phyloP scores from a whole-genome alignment of 2,329 filamentous ascomycete genomes.

The Botryotinia convoluta region DNA sequence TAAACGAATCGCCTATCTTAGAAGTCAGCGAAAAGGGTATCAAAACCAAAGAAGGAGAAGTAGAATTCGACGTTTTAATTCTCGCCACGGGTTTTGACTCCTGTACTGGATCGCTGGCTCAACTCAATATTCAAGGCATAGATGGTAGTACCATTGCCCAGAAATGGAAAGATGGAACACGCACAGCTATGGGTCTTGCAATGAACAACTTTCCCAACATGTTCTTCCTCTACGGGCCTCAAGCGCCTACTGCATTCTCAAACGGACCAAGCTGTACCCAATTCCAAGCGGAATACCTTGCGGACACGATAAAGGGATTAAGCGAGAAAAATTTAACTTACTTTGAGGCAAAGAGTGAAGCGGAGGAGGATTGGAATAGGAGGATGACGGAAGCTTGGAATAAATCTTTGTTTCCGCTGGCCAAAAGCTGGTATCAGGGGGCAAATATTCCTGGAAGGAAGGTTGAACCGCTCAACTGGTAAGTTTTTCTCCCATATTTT shows the following conservation, averaged over 20 bases:
- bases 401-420: slow-evolving; percentile 37
- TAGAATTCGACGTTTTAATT: slow-evolving; percentile 38
- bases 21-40: slow-evolving; percentile 42
- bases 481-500: not conserved
- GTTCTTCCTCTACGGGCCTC: slow-evolving; percentile 46
- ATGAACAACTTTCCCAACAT: slow-evolving; percentile 48
- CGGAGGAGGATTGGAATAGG: slow-evolving; percentile 39
- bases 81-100: slow-evolving; percentile 42
- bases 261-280: slow-evolving; percentile 45
- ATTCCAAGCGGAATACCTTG: slow-evolving; percentile 44
- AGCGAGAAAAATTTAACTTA: slow-evolving; percentile 34
- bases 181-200: slow-evolving; percentile 43
- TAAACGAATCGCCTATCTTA: slow-evolving; percentile 45
- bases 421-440: slow-evolving; percentile 44
- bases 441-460: slow-evolving; percentile 43
- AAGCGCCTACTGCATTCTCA: slow-evolving; percentile 41
- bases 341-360: slow-evolving; percentile 38
- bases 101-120: slow-evolving; percentile 38
- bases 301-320: slow-evolving; percentile 38
- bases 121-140: slow-evolving; percentile 37
- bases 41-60: slow-evolving; percentile 33
- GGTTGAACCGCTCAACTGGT: slow-evolving; percentile 40
- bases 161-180: slow-evolving; percentile 38
- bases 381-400: slow-evolving; percentile 36
- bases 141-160: slow-evolving; percentile 37